phyloP scores from a whole-genome alignment of 2,329 filamentous ascomycete species.

The Aspergillus nomiae region DNA sequence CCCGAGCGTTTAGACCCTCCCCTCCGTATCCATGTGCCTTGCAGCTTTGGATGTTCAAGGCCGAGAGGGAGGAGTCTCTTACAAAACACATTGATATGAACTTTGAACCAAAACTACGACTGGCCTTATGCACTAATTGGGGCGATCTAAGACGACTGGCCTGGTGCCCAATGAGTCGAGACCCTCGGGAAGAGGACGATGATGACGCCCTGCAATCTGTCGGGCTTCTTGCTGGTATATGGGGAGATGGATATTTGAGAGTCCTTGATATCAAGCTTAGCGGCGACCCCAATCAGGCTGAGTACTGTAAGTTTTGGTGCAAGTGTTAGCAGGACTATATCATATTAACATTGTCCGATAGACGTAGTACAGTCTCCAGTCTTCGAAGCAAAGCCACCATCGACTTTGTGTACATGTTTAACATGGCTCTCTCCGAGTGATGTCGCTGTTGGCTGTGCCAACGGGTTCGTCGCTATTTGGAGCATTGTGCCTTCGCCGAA shows the following conservation, averaged over 20 bases:
- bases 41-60: conserved; percentile 61
- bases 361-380: conserved; percentile 50
- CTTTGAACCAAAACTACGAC: conserved; percentile 47
- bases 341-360: conserved; percentile 17
- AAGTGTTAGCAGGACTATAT: no score
- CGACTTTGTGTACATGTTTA: conserved; percentile 57
- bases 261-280: conserved; percentile 54
- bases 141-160: conserved; percentile 57
- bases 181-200: conserved; percentile 31
- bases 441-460: conserved; percentile 57
- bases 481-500: conserved; percentile 37
- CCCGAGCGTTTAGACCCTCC: conserved; percentile 55
- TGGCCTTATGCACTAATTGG: conserved; percentile 60
- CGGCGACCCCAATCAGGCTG: conserved; percentile 26
- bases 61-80: conserved; percentile 30
- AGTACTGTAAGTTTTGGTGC: conserved; percentile 33
- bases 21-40: conserved; percentile 52
- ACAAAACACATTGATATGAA: conserved; percentile 47
- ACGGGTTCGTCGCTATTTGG: conserved; percentile 60
- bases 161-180: conserved; percentile 57
- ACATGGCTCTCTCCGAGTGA: conserved; percentile 59
- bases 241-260: conserved; percentile 59
- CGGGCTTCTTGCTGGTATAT: conserved; percentile 59
- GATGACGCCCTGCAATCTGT: conserved; percentile 37
- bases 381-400: conserved; percentile 54